phyloP scores from a whole-genome alignment of 164 flowering plant genomes.

The Magnolia changhungtana region DNA sequence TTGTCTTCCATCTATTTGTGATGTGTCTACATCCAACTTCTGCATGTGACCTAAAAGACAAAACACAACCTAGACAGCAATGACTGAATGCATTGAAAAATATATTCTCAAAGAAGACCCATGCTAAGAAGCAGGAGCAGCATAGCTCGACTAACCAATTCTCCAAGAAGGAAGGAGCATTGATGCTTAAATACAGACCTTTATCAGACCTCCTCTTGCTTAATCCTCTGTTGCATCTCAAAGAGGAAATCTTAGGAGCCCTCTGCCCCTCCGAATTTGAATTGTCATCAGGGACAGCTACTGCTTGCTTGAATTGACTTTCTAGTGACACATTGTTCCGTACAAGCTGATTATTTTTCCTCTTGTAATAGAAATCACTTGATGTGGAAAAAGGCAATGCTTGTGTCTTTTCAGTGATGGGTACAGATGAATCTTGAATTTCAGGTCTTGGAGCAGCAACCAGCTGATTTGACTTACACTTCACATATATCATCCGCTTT shows the following conservation, averaged over 20 bases:
- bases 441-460: conserved; percentile 50
- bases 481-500: conserved; percentile 49
- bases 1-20: no score
- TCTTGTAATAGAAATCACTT: conserved; percentile 67
- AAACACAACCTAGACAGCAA: neutral
- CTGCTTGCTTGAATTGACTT: conserved; percentile 23
- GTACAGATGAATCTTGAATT: conserved; percentile 19
- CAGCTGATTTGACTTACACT: conserved; percentile 69
- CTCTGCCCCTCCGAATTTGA: conserved; percentile 31
- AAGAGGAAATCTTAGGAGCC: conserved; percentile 18
- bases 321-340: conserved; percentile 41
- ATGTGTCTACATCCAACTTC: no score
- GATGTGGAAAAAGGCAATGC: conserved; percentile 6
- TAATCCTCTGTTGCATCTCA: conserved; percentile 24
- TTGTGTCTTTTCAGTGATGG: conserved; percentile 29
- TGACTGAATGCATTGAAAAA: neutral
- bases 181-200: conserved; percentile 30
- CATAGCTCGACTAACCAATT: neutral
- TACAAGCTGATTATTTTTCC: conserved; percentile 71
- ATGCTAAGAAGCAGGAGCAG: conserved; percentile 1
- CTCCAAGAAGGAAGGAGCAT: neutral
- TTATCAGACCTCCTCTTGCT: conserved; percentile 34
- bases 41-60: neutral
- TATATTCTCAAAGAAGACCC: neutral
- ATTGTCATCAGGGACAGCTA: conserved; percentile 20